Base-by-base conservation (phyloP, 768 basidiomycete species). In the Xerocomellus intermedius region DNA sequence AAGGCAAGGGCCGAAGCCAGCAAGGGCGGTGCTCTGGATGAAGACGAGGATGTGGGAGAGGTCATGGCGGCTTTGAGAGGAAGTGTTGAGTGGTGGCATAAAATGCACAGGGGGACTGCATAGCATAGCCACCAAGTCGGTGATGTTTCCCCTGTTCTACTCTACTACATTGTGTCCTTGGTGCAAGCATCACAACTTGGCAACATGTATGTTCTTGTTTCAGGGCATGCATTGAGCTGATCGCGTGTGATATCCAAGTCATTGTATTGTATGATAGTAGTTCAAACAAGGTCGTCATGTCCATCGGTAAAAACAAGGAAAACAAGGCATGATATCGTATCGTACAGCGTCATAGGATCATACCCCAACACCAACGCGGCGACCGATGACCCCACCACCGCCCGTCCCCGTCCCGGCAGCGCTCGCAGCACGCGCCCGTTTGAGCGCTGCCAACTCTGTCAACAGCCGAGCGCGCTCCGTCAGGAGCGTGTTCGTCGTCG, bases 381-480 rank as follows among this genome's bases (percentile, higher is more conserved):
- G 49, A n/a, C 49, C n/a, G 24, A 44, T 21, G 14, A 33, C n/a
- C 6, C 48, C 24, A 14, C 28, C 5, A 5, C 47, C 16, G 47
- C 48, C 46, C 17, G 37, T 8, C 42, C 13, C 41, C 16, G 17
- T 19, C 19, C 39, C 42, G 5, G 44, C 42, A 22, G 48, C 41
- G 21, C 60, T 65, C 33, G 52, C 42, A 9, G 56, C 55, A 13
- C 61, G 60, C 12, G 52, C 66, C 16, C 56, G 65, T 42, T 75
- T 74, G 36, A 84, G 60, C 12, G 71, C 73, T 0, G 84, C 82
- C 12, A 87, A 64, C 64, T 84, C 81, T 5, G 75, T 77, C 42
- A 85, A 66, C 22, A 87, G 64, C 37, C 75, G 70, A 0, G 84
- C 83, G 0, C 85, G 80, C 59, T 87, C 82, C 16, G 80, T 78